phyloP scores from a whole-genome alignment of 2,329 filamentous ascomycete genomes.

The Aspergillus hortae region DNA sequence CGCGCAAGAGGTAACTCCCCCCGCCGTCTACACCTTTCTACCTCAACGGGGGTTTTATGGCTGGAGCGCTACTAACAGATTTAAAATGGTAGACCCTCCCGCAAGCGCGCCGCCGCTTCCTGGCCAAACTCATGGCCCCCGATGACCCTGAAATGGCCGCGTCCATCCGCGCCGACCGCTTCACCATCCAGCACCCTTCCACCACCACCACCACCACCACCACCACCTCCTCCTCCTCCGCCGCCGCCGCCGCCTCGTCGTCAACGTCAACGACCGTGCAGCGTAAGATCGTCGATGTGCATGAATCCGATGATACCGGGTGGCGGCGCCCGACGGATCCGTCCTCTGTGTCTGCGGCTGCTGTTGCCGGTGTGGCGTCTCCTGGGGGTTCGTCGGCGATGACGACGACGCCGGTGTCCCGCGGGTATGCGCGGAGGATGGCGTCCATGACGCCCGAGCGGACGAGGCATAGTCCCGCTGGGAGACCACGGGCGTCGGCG shows the following conservation, averaged over 20 bases:
- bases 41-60: neutral
- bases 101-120: constrained; percentile 35
- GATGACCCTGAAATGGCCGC: constrained; percentile 24
- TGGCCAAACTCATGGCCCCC: constrained; percentile 31
- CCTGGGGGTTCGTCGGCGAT: constrained; percentile 5
- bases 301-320: constrained; percentile 20
- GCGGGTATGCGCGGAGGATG: neutral
- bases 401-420: constrained; percentile 5
- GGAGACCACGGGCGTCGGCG: neutral
- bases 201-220: constrained; percentile 4
- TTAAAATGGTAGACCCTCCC: constrained; percentile 31
- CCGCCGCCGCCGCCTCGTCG: neutral
- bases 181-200: constrained; percentile 18
- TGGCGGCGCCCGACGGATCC: constrained; percentile 14
- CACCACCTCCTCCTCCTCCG: neutral
- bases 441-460: constrained; percentile 9
- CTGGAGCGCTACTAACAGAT: neutral
- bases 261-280: constrained; percentile 10
- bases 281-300: constrained; percentile 18
- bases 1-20: constrained; percentile 30
- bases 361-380: constrained; percentile 1
- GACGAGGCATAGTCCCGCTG: neutral
- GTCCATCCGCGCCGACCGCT: constrained; percentile 25
- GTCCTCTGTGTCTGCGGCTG: too few species aligned
- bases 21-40: neutral